phyloP scores from a whole-genome alignment of 2,329 filamentous ascomycete species.

The Botrytis pseudocinerea region DNA sequence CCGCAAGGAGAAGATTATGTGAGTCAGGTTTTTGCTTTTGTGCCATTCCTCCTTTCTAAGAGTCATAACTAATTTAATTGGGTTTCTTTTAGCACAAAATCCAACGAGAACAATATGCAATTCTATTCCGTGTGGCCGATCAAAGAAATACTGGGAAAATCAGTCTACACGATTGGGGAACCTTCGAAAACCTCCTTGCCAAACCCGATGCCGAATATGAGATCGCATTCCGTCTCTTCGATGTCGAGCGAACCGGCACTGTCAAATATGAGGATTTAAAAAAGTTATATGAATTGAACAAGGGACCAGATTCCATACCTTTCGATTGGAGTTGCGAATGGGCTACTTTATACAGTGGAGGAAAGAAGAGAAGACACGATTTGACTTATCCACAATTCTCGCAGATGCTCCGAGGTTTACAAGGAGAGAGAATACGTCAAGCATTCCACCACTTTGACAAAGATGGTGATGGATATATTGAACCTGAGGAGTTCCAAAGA shows the following conservation, averaged over 20 bases:
- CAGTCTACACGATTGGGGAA: constrained; percentile 81
- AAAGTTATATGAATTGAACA: constrained; percentile 82
- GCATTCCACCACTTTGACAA: constrained; percentile 91
- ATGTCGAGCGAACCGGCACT: constrained; percentile 76
- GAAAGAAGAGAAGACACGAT: constrained; percentile 81
- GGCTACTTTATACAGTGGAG: constrained; percentile 91
- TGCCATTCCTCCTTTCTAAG: too few relatives aligned
- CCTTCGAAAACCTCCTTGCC: constrained; percentile 88
- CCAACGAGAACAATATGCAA: constrained; percentile 89
- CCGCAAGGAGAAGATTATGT: constrained; percentile 89
- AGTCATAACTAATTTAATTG: constrained; percentile 31
- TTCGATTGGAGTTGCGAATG: constrained; percentile 98
- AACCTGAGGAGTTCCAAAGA: constrained; percentile 92
- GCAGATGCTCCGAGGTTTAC: constrained; percentile 94
- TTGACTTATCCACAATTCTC: constrained; percentile 97
- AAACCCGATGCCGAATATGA: constrained; percentile 99
- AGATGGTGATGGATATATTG: constrained; percentile 91
- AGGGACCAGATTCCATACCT: constrained; percentile 78
- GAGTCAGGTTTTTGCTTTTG: constrained; percentile 46
- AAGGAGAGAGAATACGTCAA: constrained; percentile 93
- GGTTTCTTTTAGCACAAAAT: constrained; percentile 78
- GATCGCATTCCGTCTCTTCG: constrained; percentile 96
- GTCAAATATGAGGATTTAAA: constrained; percentile 92
- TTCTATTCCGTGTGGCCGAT: constrained; percentile 92
- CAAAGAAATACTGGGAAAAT: constrained; percentile 71